Base-by-base conservation (phyloP, 768 basidiomycete species). In the Phaeotremella fagi region DNA sequence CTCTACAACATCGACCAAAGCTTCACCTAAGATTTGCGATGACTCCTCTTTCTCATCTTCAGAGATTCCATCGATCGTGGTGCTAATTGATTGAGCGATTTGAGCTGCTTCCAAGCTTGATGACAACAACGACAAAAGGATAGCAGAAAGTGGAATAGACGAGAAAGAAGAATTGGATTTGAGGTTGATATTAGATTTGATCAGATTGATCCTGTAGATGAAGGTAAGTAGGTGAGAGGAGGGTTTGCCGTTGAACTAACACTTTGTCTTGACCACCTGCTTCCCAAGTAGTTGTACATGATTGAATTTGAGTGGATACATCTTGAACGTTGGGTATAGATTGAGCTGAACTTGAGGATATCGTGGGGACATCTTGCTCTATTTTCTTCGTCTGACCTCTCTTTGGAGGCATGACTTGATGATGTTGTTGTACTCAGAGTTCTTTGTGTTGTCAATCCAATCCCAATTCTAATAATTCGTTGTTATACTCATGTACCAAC, bases 1-100 rank as follows among this genome's bases (percentile, higher is more conserved):
- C 28, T 63, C 58, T 0, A 57, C 59, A 4, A 55, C 41, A 45
- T 63, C 62, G 16, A 60, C 60, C 9, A 55, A 18, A 20, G 45
- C 48, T 44, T 64, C 57, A 18, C 50, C 55, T 16, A 56, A 35
- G n/a, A 2, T 12, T 14, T 42, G 45, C 20, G 45, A 47, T n/a
- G 48, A 26, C 23, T 47, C 44, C 18, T 57, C 57, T n/a, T 24
- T 45, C 5, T n/a, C 16, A 16, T 37, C 53, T 12, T 61, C 59
- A 23, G 51, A 46, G 14, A 61, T 48, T 9, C 45, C 23, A 20
- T 58, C 57, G 22, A 63, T 26, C 4, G 57, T 49, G 29, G 51
- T 44, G 12, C 50, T 42, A 27, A 64, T 23, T 3, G 55, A 44
- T 48, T 51, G 51, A 15, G 22, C 14, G 4, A 65, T 11, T 7